These are phyloP conservation scores for Ceratocystis variospora DNA, from an alignment of 2,329 filamentous ascomycete genomes.

Conservation along the genomic window DNA sequence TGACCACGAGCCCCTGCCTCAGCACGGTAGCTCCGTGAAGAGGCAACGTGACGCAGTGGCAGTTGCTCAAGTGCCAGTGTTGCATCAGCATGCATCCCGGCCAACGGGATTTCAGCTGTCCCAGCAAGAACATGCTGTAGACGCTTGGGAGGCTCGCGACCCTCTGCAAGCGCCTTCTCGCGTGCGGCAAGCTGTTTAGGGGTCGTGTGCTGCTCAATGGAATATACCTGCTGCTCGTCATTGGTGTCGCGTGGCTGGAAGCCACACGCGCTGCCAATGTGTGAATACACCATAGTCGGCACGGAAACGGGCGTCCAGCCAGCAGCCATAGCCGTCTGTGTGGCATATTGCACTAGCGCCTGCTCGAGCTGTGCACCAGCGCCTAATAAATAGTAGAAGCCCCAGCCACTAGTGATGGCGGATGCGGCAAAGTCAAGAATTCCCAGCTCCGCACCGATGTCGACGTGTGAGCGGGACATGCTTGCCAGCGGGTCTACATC, in stretches of 20 bases:
- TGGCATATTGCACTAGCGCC: constrained; percentile 74
- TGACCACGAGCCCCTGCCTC: constrained; percentile 83
- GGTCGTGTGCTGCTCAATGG: constrained; percentile 36
- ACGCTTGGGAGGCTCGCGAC: constrained; percentile 32
- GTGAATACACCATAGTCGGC: constrained; percentile 79
- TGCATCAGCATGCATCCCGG: constrained; percentile 70
- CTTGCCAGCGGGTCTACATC: constrained; percentile 23
- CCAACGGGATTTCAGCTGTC: constrained; percentile 89
- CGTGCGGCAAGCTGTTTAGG: constrained; percentile 52
- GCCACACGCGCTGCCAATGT: constrained; percentile 81
- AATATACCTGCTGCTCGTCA: constrained; percentile 85
- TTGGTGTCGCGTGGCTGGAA: constrained; percentile 86
- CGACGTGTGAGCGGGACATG: constrained; percentile 50
- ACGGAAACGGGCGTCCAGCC: constrained; percentile 75
- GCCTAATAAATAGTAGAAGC: constrained; percentile 93
- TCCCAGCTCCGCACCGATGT: constrained; percentile 73
- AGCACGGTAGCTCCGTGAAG: constrained; percentile 86
- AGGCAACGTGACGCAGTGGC: constrained; percentile 66
- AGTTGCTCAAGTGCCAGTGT: constrained; percentile 51
- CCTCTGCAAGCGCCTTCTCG: constrained; percentile 43
- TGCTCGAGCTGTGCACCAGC: constrained; percentile 91
- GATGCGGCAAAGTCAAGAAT: constrained; percentile 82
- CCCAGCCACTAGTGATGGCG: constrained; percentile 78
- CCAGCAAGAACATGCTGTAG: constrained; percentile 66
- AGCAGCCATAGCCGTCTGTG: constrained; percentile 54